Percentiles rank a stretch among this genome's conserved stretches.
Conservation (phyloP, 805 yeast species). For the Zygosaccharomyces gambellarensis region DNA sequence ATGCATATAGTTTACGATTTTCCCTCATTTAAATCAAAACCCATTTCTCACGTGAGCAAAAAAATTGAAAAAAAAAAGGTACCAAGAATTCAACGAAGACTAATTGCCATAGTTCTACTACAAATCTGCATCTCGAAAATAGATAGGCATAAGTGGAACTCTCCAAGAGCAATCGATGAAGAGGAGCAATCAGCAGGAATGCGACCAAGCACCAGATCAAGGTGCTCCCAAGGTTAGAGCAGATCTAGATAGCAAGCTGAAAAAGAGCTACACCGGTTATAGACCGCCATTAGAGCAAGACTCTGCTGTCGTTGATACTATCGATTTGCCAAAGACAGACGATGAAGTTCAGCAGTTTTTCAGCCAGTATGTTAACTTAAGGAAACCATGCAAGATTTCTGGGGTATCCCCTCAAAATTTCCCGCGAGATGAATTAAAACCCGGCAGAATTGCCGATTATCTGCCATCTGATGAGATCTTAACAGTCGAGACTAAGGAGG, state of each 20-base stretch:
- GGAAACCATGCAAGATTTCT: constrained; percentile 49
- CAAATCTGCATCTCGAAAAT: neutral
- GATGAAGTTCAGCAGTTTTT: constrained; percentile 35
- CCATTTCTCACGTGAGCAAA: neutral
- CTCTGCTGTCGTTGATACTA: constrained; percentile 13
- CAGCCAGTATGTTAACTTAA: constrained; percentile 35
- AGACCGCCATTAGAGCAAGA: constrained; percentile 8
- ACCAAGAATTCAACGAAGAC: neutral
- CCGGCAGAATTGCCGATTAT: constrained; percentile 36
- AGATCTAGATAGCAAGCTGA: constrained; percentile 11
- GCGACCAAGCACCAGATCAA: neutral
- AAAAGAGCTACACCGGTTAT: constrained; percentile 19
- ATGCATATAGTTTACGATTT: neutral
- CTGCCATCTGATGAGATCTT: constrained; percentile 38
- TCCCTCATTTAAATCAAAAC: neutral
- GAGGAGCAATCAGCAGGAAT: neutral
- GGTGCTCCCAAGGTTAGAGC: neutral
- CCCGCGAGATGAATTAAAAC: constrained; percentile 33
- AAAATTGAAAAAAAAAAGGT: neutral
- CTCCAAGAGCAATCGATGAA: neutral
- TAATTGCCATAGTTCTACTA: neutral
- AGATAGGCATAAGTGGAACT: neutral
- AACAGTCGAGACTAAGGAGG: constrained; percentile 53
- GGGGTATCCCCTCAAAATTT: constrained; percentile 36
- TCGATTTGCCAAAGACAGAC: constrained; percentile 20